These are phyloP conservation scores for Austroboletus niveus DNA, from an alignment of 1,284 basidiomycete genomes.

Conservation along the genomic window DNA sequence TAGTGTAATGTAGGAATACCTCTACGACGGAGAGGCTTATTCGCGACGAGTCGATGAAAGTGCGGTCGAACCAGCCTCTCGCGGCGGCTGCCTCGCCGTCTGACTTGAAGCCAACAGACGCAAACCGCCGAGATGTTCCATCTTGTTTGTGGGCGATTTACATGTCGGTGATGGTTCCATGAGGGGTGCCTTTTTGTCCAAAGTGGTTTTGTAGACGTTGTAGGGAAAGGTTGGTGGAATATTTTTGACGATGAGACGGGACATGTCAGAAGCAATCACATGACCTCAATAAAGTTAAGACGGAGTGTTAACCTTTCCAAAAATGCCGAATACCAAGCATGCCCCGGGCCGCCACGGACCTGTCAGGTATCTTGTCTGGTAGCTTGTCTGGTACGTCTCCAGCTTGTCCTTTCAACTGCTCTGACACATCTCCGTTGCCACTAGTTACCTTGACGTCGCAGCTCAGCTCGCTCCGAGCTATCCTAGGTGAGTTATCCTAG, in stretches of 20 bases:
- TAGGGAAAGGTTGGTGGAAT: constrained; percentile 76
- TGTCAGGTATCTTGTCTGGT: no score
- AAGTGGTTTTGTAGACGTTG: constrained; percentile 72
- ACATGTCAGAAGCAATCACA: no score
- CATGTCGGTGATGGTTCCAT: constrained; percentile 80
- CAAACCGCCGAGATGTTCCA: constrained; percentile 85
- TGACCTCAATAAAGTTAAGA: no score
- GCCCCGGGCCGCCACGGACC: no score
- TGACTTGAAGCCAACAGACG: constrained; percentile 89
- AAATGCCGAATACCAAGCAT: no score
- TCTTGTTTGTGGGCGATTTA: constrained; percentile 78
- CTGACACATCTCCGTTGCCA: no score
- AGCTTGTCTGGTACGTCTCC: no score
- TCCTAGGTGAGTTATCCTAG: no score
- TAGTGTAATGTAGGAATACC: constrained; percentile 37
- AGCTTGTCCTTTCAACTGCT: no score
- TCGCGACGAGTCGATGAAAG: constrained; percentile 74
- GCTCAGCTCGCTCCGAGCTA: no score
- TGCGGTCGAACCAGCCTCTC: constrained; percentile 83
- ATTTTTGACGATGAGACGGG: constrained; percentile 57
- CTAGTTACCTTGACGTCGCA: no score
- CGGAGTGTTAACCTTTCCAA: no score
- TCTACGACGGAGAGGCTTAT: constrained; percentile 80
- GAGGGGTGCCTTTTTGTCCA: constrained; percentile 58
- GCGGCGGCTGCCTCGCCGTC: constrained; percentile 76